Conservation (phyloP, 257 asterid species). For the Scutellaria baicalensis region DNA sequence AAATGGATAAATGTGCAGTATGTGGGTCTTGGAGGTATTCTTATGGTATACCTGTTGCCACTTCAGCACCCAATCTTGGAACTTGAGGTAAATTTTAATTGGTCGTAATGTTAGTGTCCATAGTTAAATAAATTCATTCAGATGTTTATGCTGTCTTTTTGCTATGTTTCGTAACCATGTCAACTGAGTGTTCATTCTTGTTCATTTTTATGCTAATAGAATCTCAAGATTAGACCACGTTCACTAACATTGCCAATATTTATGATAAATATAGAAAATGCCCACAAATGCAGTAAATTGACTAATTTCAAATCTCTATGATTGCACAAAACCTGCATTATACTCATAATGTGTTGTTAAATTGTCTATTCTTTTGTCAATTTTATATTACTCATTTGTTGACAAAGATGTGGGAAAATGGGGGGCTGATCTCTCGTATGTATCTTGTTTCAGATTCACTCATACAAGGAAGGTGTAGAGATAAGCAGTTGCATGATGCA, state of each 20-base stretch:
- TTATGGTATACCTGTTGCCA: constrained; percentile 53
- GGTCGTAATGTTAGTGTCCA: too few species aligned
- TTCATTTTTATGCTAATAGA: too few species aligned
- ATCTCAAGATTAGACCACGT: too few species aligned
- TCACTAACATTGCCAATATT: not conserved
- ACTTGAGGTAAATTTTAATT: constrained; percentile 30
- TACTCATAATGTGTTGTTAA: not conserved
- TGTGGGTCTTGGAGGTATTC: constrained; percentile 87
- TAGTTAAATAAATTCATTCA: too few species aligned
- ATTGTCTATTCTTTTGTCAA: too few species aligned
- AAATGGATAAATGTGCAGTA: constrained; percentile 56
- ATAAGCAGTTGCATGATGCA: not conserved
- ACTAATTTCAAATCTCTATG: not conserved
- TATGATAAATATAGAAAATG: not conserved
- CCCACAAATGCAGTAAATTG: not conserved
- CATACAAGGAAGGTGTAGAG: not conserved
- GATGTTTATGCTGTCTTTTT: too few species aligned
- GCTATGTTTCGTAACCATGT: too few species aligned
- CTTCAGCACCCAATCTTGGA: constrained; percentile 52
- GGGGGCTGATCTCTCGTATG: not conserved
- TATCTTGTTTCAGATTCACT: not conserved
- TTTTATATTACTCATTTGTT: not conserved
- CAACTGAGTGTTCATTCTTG: too few species aligned
- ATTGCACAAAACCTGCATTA: not conserved
- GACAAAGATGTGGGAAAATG: not conserved